phyloP scores from a whole-genome alignment of 73 alveolate genomes.

The Tetrahymena malaccensis region DNA sequence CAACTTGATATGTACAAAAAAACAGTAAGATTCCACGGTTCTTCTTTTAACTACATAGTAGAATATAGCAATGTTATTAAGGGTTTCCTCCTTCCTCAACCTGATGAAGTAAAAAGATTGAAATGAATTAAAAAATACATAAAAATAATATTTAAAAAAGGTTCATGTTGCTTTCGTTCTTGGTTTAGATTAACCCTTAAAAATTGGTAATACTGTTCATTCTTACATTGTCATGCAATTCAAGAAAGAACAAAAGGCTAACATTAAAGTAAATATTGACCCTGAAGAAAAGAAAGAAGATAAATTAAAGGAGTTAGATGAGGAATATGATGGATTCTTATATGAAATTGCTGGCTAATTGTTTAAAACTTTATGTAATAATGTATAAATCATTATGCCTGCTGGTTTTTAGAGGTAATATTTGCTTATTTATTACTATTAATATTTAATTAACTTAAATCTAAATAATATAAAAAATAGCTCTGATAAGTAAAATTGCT shows the following conservation, averaged over 20 bases:
- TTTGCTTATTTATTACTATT: too few relatives aligned
- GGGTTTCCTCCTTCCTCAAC: slow-evolving; percentile 81
- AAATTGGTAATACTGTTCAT: slow-evolving; percentile 84
- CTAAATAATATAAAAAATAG: too few relatives aligned
- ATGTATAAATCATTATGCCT: slow-evolving; percentile 68
- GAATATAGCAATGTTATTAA: slow-evolving; percentile 65
- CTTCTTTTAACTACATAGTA: slow-evolving; percentile 70
- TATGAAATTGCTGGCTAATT: slow-evolving; percentile 68
- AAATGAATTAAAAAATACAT: not conserved
- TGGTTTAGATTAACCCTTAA: slow-evolving; percentile 52
- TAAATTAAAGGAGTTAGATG: slow-evolving; percentile 47
- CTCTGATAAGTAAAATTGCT: not conserved
- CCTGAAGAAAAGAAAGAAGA: slow-evolving; percentile 53
- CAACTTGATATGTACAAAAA: slow-evolving; percentile 63
- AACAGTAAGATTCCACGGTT: slow-evolving; percentile 80
- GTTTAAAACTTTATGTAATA: slow-evolving; percentile 57
- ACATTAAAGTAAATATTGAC: slow-evolving; percentile 29
- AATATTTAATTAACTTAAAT: too few relatives aligned
- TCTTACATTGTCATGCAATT: slow-evolving; percentile 71
- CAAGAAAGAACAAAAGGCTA: slow-evolving; percentile 42
- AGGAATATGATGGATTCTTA: slow-evolving; percentile 66
- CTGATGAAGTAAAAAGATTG: slow-evolving; percentile 48
- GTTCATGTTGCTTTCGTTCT: slow-evolving; percentile 69
- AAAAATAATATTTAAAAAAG: not conserved
- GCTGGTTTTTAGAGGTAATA: slow-evolving; percentile 54